These are phyloP conservation scores for Penicillium sp. DNA, from an alignment of 2,329 filamentous ascomycete species.

Conservation along the genomic window DNA sequence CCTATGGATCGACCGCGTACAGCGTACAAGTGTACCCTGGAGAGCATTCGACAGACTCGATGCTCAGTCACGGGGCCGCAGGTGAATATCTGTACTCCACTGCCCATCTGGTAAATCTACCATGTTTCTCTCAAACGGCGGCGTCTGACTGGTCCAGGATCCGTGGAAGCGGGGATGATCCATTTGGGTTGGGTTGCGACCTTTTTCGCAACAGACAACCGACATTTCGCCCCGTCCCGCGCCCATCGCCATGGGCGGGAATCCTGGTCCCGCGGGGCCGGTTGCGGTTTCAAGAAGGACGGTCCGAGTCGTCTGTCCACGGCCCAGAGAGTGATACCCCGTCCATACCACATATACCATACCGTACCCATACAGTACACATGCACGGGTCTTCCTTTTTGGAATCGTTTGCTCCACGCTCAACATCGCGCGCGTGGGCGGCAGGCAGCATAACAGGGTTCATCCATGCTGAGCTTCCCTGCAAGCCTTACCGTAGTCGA, in stretches of 20 bases:
- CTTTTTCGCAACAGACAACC: background rate
- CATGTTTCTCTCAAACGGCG: background rate
- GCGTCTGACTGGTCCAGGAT: background rate
- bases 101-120: no score
- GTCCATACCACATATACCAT: no score
- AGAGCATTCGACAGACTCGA: no score
- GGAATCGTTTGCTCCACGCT: background rate
- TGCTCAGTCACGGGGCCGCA: no score
- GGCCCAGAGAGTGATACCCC: slow-evolving; percentile 5
- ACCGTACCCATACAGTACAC: no score
- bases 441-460: slow-evolving; percentile 4
- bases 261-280: slow-evolving; percentile 24
- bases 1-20: no score
- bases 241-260: slow-evolving; percentile 21
- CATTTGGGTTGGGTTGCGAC: background rate
- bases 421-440: slow-evolving; percentile 2
- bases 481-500: no score
- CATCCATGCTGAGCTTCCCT: slow-evolving; percentile 4
- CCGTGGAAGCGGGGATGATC: background rate
- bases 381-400: background rate
- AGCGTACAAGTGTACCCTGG: no score
- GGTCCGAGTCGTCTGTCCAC: slow-evolving; percentile 29
- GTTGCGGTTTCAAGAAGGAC: slow-evolving; percentile 28
- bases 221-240: slow-evolving; percentile 20
- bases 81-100: no score